These are phyloP conservation scores for Nicotiana otophora DNA, from an alignment of 257 asterid species.

Conservation along the genomic window DNA sequence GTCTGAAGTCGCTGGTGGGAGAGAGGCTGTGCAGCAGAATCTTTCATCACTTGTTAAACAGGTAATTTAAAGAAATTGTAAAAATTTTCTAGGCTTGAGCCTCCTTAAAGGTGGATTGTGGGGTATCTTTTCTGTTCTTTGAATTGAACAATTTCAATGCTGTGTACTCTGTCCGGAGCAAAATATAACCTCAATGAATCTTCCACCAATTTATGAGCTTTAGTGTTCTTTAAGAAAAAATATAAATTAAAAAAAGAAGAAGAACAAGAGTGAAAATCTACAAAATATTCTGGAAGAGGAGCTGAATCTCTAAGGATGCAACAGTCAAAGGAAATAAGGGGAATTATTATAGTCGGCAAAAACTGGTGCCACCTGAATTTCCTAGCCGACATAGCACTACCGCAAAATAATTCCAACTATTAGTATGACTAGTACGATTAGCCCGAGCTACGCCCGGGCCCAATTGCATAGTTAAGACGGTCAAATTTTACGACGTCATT, in stretches of 20 bases:
- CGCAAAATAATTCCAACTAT: not conserved
- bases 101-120: not conserved
- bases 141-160: not conserved
- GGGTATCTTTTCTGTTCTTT: not conserved
- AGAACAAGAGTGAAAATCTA: not conserved
- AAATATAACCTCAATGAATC: not conserved
- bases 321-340: not conserved
- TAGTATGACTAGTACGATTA: no score
- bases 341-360: not conserved
- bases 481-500: no score
- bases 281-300: not conserved
- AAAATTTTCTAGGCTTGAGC: not conserved
- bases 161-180: not conserved
- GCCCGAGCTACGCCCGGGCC: no score
- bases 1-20: constrained; percentile 75
- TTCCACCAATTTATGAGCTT: not conserved
- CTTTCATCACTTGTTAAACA: constrained; percentile 62
- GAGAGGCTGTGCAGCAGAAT: constrained; percentile 57
- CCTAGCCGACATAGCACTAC: not conserved
- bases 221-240: not conserved
- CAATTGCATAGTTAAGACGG: no score
- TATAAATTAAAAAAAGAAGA: not conserved
- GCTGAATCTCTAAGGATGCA: not conserved
- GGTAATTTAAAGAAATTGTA: constrained; percentile 30
- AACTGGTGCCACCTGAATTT: not conserved